Conservation (phyloP, 148 eudicot genomes). For the Vaccinium corymbosum region DNA sequence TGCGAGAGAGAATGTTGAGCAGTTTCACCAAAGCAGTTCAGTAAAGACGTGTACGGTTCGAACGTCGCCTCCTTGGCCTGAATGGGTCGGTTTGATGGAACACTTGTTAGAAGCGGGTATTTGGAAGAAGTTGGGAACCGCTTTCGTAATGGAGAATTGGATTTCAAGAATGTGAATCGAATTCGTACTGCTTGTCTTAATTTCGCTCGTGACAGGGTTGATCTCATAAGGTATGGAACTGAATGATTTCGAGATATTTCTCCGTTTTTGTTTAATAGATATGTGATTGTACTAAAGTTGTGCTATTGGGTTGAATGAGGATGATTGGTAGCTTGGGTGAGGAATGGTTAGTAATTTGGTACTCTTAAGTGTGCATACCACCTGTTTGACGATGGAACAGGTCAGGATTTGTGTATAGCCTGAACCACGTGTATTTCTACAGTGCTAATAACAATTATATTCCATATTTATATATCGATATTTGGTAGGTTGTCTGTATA, state of each 20-base stretch:
- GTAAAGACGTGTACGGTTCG: constrained; percentile 10
- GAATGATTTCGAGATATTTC: not conserved
- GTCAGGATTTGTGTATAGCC: no score
- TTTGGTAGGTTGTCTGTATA: no score
- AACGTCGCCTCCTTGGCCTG: constrained; percentile 52
- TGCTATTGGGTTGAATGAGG: not conserved
- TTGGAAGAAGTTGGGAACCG: constrained; percentile 43
- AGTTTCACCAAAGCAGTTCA: not conserved
- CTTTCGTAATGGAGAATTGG: constrained; percentile 25
- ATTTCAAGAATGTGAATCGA: constrained; percentile 35
- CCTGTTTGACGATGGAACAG: constrained; percentile 21
- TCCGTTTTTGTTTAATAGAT: not conserved
- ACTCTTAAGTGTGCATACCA: constrained; percentile 17
- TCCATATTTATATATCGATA: no score
- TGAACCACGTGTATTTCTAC: no score
- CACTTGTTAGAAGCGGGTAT: constrained; percentile 37
- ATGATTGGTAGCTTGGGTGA: not conserved
- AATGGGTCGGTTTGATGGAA: constrained; percentile 61
- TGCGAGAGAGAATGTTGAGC: not conserved
- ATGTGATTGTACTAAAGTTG: not conserved
- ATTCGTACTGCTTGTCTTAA: constrained; percentile 56
- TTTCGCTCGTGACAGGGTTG: constrained; percentile 47
- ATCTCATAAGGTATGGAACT: constrained; percentile 46
- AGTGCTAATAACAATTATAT: no score
- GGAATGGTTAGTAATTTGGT: not conserved